Evolutionary conservation across 2,329 filamentous ascomycete species (phyloP).

Genomic region (Catunica adiposa): DNA sequence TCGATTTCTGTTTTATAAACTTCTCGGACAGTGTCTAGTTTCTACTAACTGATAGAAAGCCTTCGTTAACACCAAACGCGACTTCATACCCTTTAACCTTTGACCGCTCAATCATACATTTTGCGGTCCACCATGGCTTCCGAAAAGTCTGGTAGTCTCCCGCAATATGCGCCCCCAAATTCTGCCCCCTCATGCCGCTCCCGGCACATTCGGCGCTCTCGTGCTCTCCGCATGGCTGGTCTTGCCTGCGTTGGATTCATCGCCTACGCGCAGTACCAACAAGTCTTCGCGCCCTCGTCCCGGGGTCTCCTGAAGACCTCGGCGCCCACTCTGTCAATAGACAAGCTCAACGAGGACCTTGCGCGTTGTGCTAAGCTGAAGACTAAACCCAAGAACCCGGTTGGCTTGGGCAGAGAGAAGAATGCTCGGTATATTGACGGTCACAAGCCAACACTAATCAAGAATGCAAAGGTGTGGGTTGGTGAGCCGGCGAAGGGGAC

Average conservation of each 20-base stretch:
- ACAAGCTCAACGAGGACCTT: constrained; percentile 37
- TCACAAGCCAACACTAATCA: constrained; percentile 43
- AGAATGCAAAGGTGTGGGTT: constrained; percentile 50
- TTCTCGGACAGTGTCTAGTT: background rate
- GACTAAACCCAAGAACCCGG: constrained; percentile 37
- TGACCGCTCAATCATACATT: background rate
- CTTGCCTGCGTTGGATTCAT: constrained; percentile 35
- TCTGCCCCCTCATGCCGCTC: constrained; percentile 16
- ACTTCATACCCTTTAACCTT: too few species aligned
- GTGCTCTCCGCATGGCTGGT: constrained; percentile 27
- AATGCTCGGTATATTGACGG: constrained; percentile 46
- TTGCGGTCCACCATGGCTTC: background rate
- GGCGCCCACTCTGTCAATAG: constrained; percentile 28
- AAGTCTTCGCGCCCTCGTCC: constrained; percentile 19
- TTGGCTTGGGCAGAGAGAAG: constrained; percentile 36
- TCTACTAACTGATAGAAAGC: background rate
- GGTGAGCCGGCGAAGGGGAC: constrained; percentile 40
- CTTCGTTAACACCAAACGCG: background rate
- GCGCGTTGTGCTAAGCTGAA: constrained; percentile 39
- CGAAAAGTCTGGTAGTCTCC: constrained; percentile 1
- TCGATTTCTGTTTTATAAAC: background rate
- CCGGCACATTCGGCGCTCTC: constrained; percentile 26
- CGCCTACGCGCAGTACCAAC: constrained; percentile 32
- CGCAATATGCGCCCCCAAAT: background rate
- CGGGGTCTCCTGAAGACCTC: constrained; percentile 15